phyloP scores from a whole-genome alignment of 345 rosid species.

The Brassica nigra region DNA sequence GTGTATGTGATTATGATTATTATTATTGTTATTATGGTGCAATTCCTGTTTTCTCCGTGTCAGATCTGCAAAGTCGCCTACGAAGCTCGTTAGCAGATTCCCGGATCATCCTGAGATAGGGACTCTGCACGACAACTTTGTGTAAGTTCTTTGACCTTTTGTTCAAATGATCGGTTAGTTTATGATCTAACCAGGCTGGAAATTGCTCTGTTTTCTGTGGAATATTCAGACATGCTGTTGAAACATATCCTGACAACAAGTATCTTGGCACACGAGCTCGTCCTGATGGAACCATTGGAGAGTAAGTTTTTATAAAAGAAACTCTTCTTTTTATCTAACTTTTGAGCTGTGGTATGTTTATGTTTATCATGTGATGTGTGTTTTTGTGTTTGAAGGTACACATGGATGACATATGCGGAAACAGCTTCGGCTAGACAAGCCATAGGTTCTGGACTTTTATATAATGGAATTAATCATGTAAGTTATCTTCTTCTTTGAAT shows the following conservation, averaged over 20 bases:
- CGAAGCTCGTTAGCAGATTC: conserved; percentile 61
- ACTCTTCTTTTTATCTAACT: not conserved
- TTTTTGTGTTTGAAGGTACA: conserved; percentile 54
- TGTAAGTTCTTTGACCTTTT: conserved; percentile 45
- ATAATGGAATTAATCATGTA: conserved; percentile 62
- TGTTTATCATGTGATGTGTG: conserved; percentile 10
- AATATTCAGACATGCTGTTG: conserved; percentile 57
- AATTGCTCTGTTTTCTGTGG: not conserved
- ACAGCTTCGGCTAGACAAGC: conserved; percentile 69
- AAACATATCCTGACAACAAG: conserved; percentile 62
- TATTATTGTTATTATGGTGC: not conserved
- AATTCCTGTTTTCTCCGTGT: not conserved
- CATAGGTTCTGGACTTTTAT: conserved; percentile 78
- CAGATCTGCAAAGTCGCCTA: conserved; percentile 73
- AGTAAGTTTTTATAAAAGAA: conserved; percentile 51
- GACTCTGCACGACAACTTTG: conserved; percentile 80
- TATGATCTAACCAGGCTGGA: not conserved
- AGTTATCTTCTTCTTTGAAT: conserved; percentile 31
- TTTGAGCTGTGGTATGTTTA: not conserved
- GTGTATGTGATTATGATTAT: not conserved
- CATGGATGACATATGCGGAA: conserved; percentile 93
- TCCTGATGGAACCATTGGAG: conserved; percentile 74
- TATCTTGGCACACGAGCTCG: conserved; percentile 75
- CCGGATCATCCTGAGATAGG: conserved; percentile 70
- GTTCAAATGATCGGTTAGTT: not conserved